A percentile compares a stretch with the other conserved stretches of the same genome.
These are phyloP conservation scores for Citrus hindsii DNA, from an alignment of 345 rosid genomes.

Conservation along the genomic window DNA sequence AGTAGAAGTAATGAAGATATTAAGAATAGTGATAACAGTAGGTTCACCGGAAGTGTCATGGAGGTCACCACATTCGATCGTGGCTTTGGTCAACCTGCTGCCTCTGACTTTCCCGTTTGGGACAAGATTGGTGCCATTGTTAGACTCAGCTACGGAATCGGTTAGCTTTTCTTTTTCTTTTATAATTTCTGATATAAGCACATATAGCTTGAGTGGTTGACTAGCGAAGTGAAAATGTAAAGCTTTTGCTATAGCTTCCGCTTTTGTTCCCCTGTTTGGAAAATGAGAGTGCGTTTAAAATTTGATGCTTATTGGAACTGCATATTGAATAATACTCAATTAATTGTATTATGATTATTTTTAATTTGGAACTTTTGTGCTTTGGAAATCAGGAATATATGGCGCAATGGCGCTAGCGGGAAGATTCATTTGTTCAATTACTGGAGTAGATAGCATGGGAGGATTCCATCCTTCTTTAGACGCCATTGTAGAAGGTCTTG, in stretches of 20 bases:
- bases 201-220: not conserved
- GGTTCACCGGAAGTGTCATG: slow-evolving; percentile 53
- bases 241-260: not conserved
- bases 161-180: slow-evolving; percentile 29
- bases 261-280: not conserved
- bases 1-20: slow-evolving; percentile 44
- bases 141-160: slow-evolving; percentile 88
- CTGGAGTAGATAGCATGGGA: slow-evolving; percentile 82
- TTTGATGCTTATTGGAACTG: not conserved
- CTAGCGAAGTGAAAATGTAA: not conserved
- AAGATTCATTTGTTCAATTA: slow-evolving; percentile 78
- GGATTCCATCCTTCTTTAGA: slow-evolving; percentile 76
- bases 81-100: slow-evolving; percentile 48
- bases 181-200: not conserved
- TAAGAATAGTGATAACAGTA: slow-evolving; percentile 39
- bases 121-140: slow-evolving; percentile 88
- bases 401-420: slow-evolving; percentile 93
- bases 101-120: slow-evolving; percentile 76
- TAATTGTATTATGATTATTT: not conserved
- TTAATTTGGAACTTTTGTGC: not conserved
- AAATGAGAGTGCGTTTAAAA: not conserved
- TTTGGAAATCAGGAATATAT: slow-evolving; percentile 58
- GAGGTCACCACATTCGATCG: slow-evolving; percentile 71
- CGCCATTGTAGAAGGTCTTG: slow-evolving; percentile 75
- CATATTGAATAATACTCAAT: not conserved